These are phyloP conservation scores for Microbotryum intermedium DNA, from an alignment of 1,284 basidiomycete species.

Conservation along the genomic window DNA sequence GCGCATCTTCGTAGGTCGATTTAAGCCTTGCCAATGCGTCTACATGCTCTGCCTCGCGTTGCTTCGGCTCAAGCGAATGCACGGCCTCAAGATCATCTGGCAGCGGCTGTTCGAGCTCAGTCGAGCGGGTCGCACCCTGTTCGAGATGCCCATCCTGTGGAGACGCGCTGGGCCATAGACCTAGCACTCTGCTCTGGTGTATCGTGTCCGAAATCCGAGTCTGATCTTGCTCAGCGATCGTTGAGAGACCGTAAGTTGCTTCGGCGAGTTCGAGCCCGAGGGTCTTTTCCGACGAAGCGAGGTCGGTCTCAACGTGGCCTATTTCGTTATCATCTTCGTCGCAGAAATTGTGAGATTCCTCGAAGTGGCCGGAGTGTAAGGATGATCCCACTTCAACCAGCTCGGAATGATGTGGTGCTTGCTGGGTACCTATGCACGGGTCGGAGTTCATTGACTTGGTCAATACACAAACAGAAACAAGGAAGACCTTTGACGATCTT, in stretches of 20 bases:
- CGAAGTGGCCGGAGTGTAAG: constrained; percentile 9
- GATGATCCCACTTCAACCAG: constrained; percentile 6
- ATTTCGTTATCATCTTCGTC: not conserved
- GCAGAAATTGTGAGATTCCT: not conserved
- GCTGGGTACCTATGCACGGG: too few species aligned
- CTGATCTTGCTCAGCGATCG: too few species aligned
- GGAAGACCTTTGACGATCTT: constrained; percentile 3
- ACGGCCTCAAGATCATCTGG: constrained; percentile 43
- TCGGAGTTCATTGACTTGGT: too few species aligned
- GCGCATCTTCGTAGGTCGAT: not conserved
- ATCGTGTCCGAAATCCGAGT: too few species aligned
- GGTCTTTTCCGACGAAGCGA: not conserved
- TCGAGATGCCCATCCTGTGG: too few species aligned
- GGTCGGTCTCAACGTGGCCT: not conserved
- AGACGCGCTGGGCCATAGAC: too few species aligned
- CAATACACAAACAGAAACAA: too few species aligned
- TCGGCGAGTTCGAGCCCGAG: too few species aligned
- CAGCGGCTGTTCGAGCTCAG: constrained; percentile 32
- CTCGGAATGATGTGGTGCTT: too few species aligned
- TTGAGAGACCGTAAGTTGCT: too few species aligned
- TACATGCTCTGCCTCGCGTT: not conserved
- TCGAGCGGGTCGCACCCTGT: too few species aligned
- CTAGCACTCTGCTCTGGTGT: too few species aligned
- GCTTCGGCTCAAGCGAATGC: not conserved
- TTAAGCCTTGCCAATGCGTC: not conserved